phyloP scores from a whole-genome alignment of 768 basidiomycete genomes.

The Kwoniella heveanensis region DNA sequence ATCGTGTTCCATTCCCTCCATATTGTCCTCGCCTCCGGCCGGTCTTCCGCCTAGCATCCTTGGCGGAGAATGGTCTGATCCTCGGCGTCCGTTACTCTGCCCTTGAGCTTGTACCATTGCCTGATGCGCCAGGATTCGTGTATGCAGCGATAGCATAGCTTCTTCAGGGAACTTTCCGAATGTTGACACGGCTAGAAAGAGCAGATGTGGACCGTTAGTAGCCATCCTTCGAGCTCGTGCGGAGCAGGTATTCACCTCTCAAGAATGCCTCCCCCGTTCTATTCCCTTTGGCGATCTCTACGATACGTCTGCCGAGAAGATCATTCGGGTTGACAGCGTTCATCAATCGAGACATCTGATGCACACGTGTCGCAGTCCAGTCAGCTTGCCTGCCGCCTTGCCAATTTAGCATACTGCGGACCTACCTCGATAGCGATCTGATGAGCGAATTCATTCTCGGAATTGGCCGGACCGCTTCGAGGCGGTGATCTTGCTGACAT shows the following conservation, averaged over 20 bases:
- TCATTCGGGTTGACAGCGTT: slow-evolving; percentile 83
- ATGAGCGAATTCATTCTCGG: slow-evolving; percentile 49
- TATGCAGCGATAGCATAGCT: slow-evolving; percentile 75
- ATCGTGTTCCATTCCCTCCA: slow-evolving; percentile 75
- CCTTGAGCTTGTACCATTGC: slow-evolving; percentile 59
- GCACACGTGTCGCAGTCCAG: not conserved
- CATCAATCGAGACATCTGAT: slow-evolving; percentile 76
- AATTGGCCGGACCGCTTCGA: slow-evolving; percentile 6
- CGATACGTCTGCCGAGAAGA: slow-evolving; percentile 73
- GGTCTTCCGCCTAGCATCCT: slow-evolving; percentile 41
- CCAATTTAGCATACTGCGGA: too few species aligned
- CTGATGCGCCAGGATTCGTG: slow-evolving; percentile 75
- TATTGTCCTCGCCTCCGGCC: slow-evolving; percentile 35
- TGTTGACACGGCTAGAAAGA: slow-evolving; percentile 65
- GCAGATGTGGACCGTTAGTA: not conserved
- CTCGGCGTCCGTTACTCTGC: slow-evolving; percentile 31
- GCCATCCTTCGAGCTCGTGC: too few species aligned
- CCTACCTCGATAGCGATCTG: slow-evolving; percentile 55
- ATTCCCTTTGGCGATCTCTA: slow-evolving; percentile 76
- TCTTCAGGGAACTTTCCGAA: slow-evolving; percentile 86
- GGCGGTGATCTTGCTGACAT: slow-evolving; percentile 33
- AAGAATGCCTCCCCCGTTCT: slow-evolving; percentile 65
- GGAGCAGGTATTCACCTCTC: too few species aligned
- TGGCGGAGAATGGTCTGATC: slow-evolving; percentile 44
- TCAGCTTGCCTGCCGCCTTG: not conserved